Conservation (phyloP, 495 filamentous ascomycete species). For the Podospora appendiculata region DNA sequence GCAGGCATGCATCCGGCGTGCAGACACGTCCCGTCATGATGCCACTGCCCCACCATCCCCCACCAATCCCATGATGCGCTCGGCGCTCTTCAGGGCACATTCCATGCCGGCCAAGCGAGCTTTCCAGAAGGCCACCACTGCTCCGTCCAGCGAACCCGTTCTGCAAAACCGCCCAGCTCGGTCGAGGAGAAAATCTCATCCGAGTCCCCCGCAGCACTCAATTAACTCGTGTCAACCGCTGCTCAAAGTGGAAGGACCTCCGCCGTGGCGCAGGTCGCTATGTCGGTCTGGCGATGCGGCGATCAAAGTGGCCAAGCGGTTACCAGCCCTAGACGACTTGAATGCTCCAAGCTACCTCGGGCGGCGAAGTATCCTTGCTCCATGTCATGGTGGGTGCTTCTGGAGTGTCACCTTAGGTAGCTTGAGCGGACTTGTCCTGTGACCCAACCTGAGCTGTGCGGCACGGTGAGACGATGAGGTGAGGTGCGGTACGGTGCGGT, state of each 20-base stretch:
- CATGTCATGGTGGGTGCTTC: too few species aligned
- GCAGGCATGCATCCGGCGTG: too few species aligned
- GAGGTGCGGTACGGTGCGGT: neutral
- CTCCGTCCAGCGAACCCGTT: neutral
- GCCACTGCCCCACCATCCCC: neutral
- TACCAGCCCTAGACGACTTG: too few species aligned
- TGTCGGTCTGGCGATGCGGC: neutral
- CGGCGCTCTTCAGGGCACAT: neutral
- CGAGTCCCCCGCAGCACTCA: constrained; percentile 7
- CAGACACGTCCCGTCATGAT: neutral
- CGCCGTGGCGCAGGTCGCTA: constrained; percentile 9
- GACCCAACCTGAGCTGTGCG: too few species aligned
- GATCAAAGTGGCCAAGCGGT: too few species aligned
- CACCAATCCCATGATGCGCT: neutral
- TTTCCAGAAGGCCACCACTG: too few species aligned
- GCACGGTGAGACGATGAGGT: neutral
- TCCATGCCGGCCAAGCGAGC: neutral
- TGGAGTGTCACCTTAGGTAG: too few species aligned
- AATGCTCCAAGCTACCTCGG: too few species aligned
- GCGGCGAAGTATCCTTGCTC: too few species aligned
- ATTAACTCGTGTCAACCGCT: constrained; percentile 14
- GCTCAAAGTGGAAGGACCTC: constrained; percentile 8
- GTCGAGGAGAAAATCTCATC: constrained; percentile 3
- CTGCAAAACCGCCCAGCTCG: neutral
- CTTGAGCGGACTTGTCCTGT: too few species aligned